Evolutionary conservation across 805 yeast species (phyloP), one percentile per base, ranked within the genome.

Genomic region (Komagataella phaffii): DNA sequence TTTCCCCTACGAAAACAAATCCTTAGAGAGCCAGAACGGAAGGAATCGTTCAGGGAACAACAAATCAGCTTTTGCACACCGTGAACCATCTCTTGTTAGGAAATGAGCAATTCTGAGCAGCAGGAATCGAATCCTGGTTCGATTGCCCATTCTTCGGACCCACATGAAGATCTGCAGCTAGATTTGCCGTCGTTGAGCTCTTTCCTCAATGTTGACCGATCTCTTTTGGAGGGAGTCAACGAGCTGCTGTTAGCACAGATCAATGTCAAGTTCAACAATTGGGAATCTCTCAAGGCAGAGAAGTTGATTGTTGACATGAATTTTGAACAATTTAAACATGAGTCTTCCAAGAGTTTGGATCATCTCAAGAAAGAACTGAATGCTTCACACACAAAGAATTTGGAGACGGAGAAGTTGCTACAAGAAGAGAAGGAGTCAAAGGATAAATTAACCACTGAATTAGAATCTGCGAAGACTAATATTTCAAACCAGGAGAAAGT

Each of bases 291-390:
- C 45, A 64, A 66, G 52, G 69, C 77, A 1, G 68, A 67, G 47
- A 68, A 66, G 49, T 52, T 69, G 48, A 57, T 67, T 2, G 45
- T 69, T 24, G 70, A 67, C 52, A 65, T 74, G 10, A 64, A 65
- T n/a, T 59, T 68, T 17, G 77, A 75, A 51, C 76, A 72, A 51
- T 55, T 63, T 17, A 65, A 66, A 18, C 72, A 68, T 44, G 53
- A 69, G 1, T 58, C 62, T 1, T 52, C 57, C 7, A 68, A 64
- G 52, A 70, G 64, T 49, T 51, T 63, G 5, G 71, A 66, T 12
- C 43, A 59, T 0, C 54, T 72, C 48, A 66, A 64, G 36, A 54
- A 51, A 6, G 70, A 70, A 47, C 47, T 67, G 1, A 56, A 55
- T 3, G 53, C 55, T 3, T 51, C 62, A 2, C 53, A 62, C n/a